Evolutionary conservation across 306 rosid genomes (phyloP).

Genomic region (Cicer judaicum): DNA sequence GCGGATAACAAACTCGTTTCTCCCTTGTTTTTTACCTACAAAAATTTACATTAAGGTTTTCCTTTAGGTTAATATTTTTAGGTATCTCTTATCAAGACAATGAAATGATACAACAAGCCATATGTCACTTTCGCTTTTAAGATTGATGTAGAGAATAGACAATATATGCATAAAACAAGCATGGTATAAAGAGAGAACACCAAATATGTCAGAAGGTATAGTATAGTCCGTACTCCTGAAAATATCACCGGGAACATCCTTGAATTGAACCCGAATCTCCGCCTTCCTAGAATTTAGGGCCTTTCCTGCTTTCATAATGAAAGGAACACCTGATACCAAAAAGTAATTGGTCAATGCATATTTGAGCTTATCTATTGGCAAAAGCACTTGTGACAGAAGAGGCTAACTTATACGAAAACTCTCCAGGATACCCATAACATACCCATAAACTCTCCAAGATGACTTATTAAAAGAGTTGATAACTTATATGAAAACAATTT

Average conservation of each 20-base stretch:
- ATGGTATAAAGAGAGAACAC: slow-evolving; percentile 35
- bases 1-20: slow-evolving; percentile 88
- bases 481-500: too few relatives aligned
- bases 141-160: slow-evolving; percentile 14
- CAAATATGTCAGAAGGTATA: slow-evolving; percentile 31
- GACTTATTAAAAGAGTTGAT: too few relatives aligned
- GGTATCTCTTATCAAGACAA: slow-evolving; percentile 31
- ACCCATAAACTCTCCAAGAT: too few relatives aligned
- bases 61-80: slow-evolving; percentile 31
- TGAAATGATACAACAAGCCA: not conserved
- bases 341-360: not conserved
- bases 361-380: too few relatives aligned
- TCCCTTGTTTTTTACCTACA: slow-evolving; percentile 81
- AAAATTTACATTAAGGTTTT: slow-evolving; percentile 24
- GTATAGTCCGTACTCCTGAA: slow-evolving; percentile 72
- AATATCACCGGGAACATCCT: slow-evolving; percentile 99
- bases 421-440: too few relatives aligned
- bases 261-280: slow-evolving; percentile 91
- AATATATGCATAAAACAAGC: slow-evolving; percentile 21
- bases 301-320: slow-evolving; percentile 94
- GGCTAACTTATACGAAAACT: too few relatives aligned
- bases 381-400: too few relatives aligned
- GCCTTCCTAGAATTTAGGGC: slow-evolving; percentile 92
- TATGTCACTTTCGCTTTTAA: slow-evolving; percentile 11
- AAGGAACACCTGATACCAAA: slow-evolving; percentile 77